A percentile compares a stretch with the other conserved stretches of the same genome.
Evolutionary conservation across 306 rosid genomes (phyloP).

Genomic region (Quercus aquifolioides): DNA sequence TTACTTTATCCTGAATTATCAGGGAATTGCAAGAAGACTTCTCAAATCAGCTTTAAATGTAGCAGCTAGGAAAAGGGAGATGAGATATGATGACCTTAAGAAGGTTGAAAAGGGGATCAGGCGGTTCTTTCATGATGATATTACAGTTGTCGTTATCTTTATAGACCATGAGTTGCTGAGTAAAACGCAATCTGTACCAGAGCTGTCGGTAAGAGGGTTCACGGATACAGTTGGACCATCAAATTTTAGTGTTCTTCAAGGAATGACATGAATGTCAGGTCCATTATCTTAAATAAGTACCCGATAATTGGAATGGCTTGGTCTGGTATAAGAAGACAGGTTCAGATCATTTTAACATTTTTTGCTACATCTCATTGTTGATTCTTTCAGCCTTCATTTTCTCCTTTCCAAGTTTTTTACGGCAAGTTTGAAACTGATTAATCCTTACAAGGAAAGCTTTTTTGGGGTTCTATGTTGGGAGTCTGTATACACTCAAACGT

Average conservation of each 20-base stretch:
- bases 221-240: conserved; percentile 65
- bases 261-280: conserved; percentile 34
- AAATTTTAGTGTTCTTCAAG: conserved; percentile 48
- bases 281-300: conserved; percentile 23
- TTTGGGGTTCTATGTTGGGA: conserved; percentile 13
- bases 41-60: conserved; percentile 57
- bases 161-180: conserved; percentile 60
- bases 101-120: conserved; percentile 61
- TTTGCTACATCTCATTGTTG: conserved; percentile 54
- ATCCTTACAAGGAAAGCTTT: neutral
- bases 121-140: conserved; percentile 77
- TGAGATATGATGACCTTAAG: conserved; percentile 73
- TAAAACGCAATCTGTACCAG: conserved; percentile 46
- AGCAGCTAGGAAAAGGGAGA: conserved; percentile 69
- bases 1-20: conserved; percentile 12
- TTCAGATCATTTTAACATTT: conserved; percentile 34
- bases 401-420: conserved; percentile 14
- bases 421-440: conserved; percentile 21
- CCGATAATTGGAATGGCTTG: conserved; percentile 33
- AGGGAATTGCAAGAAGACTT: conserved; percentile 82
- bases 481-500: conserved; percentile 20
- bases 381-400: conserved; percentile 28
- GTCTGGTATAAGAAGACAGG: conserved; percentile 30
- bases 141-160: conserved; percentile 72
- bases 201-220: conserved; percentile 72